Evolutionary conservation across 495 filamentous ascomycete genomes (phyloP), one percentile per base, ranked within the genome.

Genomic region (Penicillium paxilli): DNA sequence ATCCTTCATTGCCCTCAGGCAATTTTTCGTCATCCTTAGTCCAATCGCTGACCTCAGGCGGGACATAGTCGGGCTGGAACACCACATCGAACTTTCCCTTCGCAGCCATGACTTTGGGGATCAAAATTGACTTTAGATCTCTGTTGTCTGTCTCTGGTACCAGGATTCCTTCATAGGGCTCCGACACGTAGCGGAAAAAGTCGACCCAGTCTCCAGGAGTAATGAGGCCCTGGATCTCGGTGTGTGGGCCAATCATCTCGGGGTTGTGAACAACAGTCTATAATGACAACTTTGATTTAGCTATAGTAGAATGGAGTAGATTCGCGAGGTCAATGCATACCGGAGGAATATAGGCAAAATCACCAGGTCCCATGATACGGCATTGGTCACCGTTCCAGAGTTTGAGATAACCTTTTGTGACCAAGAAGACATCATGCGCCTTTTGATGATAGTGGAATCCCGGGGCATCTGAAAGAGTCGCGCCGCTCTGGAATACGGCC

Each of bases 151-250:
- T 59, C 38, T 77, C 75, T 10, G 81, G 80, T 30, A 77, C 75
- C 25, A 82, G 64, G 47, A 81, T 54, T 17, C 80, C 73, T n/a
- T 68, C 68, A 50, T 72, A 80, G 19, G 73, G 68, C 59, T 80
- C 77, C 22, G 71, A 73, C 38, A 80, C 68, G 52, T 77, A 67
- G 38, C 77, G 74, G 67, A 80, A 80, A 62, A 80, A 77, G 47
- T 80, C 77, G 11, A 76, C 70, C 77, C 74, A 80, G 59, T 76
- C 77, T n/a, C 77, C 75, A n/a, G 77, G 77, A 3, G 72, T 75
- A 26, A 78, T 71, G 8, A 80, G 48, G 33, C 75, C 75, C 41
- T 69, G 68, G 42, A 69, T 67, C 41, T 79, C 75, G 12, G 75
- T 75, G 51, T 79, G 73, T 0, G 68, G 66, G 8, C 71, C 70